Percentiles rank a stretch among this genome's conserved stretches.
phyloP scores from a whole-genome alignment of 2,329 filamentous ascomycete species.

The Pestalotiopsis sp. region DNA sequence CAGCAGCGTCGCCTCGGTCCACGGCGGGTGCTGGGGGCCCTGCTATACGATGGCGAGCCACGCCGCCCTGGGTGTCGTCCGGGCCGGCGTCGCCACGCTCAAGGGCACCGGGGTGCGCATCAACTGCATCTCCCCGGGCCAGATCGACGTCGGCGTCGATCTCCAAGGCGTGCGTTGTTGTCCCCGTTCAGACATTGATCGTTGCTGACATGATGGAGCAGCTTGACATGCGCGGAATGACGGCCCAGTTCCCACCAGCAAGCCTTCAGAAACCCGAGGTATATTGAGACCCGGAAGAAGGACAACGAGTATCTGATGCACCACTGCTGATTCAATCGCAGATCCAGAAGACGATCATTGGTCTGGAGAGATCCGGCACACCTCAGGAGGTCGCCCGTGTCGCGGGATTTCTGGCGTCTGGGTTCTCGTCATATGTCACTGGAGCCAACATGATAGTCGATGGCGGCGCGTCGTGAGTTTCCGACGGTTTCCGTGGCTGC shows the following conservation, averaged over 20 bases:
- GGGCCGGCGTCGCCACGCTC: constrained; percentile 57
- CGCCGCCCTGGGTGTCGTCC: constrained; percentile 63
- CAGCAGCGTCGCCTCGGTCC: constrained; percentile 56
- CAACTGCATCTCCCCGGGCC: constrained; percentile 51
- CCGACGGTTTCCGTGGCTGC: background rate
- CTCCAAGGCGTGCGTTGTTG: constrained; percentile 41
- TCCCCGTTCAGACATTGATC: constrained; percentile 1
- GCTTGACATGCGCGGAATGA: constrained; percentile 53
- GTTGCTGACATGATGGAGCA: constrained; percentile 18
- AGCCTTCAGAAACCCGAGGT: constrained; percentile 52
- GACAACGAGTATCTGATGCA: too few species aligned
- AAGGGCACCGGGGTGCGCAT: constrained; percentile 63
- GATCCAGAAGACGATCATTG: constrained; percentile 53
- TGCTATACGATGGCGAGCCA: constrained; percentile 64
- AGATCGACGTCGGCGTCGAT: constrained; percentile 42
- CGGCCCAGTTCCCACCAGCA: constrained; percentile 56
- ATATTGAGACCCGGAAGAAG: constrained; percentile 6
- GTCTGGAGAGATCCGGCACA: constrained; percentile 58
- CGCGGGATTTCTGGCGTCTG: constrained; percentile 63
- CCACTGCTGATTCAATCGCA: constrained; percentile 15
- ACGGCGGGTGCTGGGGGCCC: constrained; percentile 62
- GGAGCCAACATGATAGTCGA: constrained; percentile 65
- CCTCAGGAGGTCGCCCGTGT: constrained; percentile 63
- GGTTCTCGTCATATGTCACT: constrained; percentile 65
- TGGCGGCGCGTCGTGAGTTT: constrained; percentile 51